Percentiles rank a stretch among this genome's conserved stretches.
Conservation (phyloP, 495 filamentous ascomycete genomes). For the Talaromyces nanjingensis region DNA sequence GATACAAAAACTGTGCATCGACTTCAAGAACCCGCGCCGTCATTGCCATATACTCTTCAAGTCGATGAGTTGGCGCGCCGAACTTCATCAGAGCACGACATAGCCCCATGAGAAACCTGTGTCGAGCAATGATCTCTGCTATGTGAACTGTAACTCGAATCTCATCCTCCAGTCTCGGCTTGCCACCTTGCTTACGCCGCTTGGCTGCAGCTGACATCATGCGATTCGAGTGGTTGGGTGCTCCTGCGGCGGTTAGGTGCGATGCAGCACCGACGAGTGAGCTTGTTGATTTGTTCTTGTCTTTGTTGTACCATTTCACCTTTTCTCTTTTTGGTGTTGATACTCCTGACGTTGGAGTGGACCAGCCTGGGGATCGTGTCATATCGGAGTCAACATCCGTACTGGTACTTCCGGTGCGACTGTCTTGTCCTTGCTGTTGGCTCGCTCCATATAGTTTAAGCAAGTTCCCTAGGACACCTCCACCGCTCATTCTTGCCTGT, state of each 20-base stretch:
- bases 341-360: constrained; percentile 12
- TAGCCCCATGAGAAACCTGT: constrained; percentile 79
- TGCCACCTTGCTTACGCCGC: constrained; percentile 21
- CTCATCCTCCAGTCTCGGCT: constrained; percentile 38
- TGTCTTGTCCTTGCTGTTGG: constrained; percentile 14
- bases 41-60: constrained; percentile 84
- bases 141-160: constrained; percentile 78
- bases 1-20: constrained; percentile 81
- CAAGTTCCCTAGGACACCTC: constrained; percentile 70
- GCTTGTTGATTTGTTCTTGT: constrained; percentile 21
- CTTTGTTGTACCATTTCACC: constrained; percentile 28
- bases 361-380: constrained; percentile 5
- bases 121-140: constrained; percentile 66
- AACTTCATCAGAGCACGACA: constrained; percentile 80
- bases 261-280: constrained; percentile 24
- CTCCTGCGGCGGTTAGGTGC: constrained; percentile 20
- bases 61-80: constrained; percentile 65
- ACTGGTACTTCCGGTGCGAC: constrained; percentile 1
- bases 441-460: constrained; percentile 62
- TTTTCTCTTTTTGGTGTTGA: constrained; percentile 24
- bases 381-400: constrained; percentile 8
- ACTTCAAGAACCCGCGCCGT: constrained; percentile 78
- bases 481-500: constrained; percentile 21
- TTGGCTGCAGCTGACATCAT: constrained; percentile 19
- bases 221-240: constrained; percentile 17